Conservation (phyloP, 78 protist species). For the Planoprotostelium fungivorum region DNA sequence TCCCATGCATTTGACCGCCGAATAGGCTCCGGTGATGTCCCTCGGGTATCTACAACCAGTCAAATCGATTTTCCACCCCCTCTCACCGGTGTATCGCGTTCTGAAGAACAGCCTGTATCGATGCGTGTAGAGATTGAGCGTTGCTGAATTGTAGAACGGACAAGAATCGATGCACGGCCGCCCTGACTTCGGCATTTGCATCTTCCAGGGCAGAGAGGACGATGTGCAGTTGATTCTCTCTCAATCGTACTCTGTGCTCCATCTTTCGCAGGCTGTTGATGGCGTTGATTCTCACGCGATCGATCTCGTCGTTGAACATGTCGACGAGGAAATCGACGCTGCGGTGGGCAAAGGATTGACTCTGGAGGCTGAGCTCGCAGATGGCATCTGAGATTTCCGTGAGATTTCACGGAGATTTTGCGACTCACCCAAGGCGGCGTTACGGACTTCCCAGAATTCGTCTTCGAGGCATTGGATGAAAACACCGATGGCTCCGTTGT, state of each 20-base stretch:
- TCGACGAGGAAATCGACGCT: conserved; percentile 57
- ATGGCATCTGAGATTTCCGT: conserved; percentile 23
- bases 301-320: conserved; percentile 59
- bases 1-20: not conserved
- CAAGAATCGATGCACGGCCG: conserved; percentile 27
- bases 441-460: conserved; percentile 54
- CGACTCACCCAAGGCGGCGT: conserved; percentile 27
- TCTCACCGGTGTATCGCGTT: conserved; percentile 7
- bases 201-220: conserved; percentile 38
- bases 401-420: not conserved
- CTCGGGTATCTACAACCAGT: not conserved
- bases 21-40: not conserved
- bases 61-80: not conserved
- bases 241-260: conserved; percentile 6
- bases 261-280: conserved; percentile 44
- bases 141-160: conserved; percentile 29
- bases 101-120: conserved; percentile 43
- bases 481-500: conserved; percentile 63
- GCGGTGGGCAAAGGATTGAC: conserved; percentile 45
- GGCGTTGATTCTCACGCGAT: conserved; percentile 55
- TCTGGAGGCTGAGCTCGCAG: conserved; percentile 51
- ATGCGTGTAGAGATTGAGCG: conserved; percentile 28
- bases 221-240: conserved; percentile 18
- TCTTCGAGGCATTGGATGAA: conserved; percentile 61
- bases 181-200: conserved; percentile 31